Conservation (phyloP, 23 red algal genomes). For the Gracilaria gracilis region DNA sequence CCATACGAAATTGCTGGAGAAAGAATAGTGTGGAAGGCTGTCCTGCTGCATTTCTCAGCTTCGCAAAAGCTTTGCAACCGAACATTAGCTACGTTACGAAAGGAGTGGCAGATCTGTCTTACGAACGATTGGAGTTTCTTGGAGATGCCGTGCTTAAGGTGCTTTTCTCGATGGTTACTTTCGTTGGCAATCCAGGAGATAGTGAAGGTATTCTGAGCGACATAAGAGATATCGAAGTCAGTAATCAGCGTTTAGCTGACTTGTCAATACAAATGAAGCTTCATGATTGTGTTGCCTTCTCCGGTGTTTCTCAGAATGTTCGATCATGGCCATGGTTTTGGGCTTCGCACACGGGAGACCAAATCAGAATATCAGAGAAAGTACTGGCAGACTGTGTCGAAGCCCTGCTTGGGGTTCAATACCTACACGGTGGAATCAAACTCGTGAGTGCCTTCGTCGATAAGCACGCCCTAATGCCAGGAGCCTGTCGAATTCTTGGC, state of each 20-base stretch:
- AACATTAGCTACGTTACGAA: constrained; percentile 51
- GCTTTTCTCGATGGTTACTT: constrained; percentile 60
- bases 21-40: constrained; percentile 33
- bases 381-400: constrained; percentile 79
- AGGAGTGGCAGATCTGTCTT: constrained; percentile 46
- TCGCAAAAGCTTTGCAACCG: constrained; percentile 65
- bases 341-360: constrained; percentile 44
- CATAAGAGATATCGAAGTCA: constrained; percentile 66
- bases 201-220: constrained; percentile 65
- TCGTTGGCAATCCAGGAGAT: constrained; percentile 55
- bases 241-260: constrained; percentile 67
- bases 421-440: constrained; percentile 56
- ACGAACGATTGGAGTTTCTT: constrained; percentile 77
- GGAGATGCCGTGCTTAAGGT: constrained; percentile 80
- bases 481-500: constrained; percentile 25
- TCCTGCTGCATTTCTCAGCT: constrained; percentile 28
- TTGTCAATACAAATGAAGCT: constrained; percentile 69
- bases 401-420: constrained; percentile 69
- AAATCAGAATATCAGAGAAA: constrained; percentile 50
- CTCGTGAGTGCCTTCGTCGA: constrained; percentile 55
- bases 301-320: constrained; percentile 50
- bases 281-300: constrained; percentile 67
- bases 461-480: constrained; percentile 41
- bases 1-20: constrained; percentile 58
- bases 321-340: constrained; percentile 82